phyloP scores from a whole-genome alignment of 2,329 filamentous ascomycete species.

The Daldinia sp. region DNA sequence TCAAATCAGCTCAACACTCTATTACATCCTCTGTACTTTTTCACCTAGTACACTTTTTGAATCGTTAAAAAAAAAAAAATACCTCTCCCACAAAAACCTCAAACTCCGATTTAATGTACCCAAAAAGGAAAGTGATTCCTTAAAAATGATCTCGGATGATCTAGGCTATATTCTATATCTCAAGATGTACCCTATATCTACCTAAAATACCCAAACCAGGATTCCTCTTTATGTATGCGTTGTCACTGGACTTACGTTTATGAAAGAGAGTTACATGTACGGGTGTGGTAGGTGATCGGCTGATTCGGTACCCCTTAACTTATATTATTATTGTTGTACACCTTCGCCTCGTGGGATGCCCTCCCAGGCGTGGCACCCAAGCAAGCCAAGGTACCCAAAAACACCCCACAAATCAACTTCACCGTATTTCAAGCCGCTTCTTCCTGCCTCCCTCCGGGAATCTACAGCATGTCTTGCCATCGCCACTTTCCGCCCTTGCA shows the following conservation, averaged over 20 bases:
- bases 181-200: neutral
- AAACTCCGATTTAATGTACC: conserved; percentile 5
- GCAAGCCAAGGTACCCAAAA: conserved; percentile 6
- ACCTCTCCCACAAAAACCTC: neutral
- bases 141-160: conserved; percentile 9
- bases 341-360: conserved; percentile 29
- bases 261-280: conserved; percentile 10
- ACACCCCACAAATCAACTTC: conserved; percentile 39
- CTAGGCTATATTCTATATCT: conserved; percentile 5
- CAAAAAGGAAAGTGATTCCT: conserved; percentile 4
- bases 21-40: neutral
- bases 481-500: conserved; percentile 36
- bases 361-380: conserved; percentile 26
- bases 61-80: too few relatives aligned
- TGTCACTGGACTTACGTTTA: conserved; percentile 34
- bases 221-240: conserved; percentile 16
- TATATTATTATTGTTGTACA: conserved; percentile 3
- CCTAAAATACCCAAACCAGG: conserved; percentile 12
- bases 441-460: conserved; percentile 1
- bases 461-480: conserved; percentile 18
- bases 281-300: conserved; percentile 32
- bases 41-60: neutral
- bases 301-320: conserved; percentile 22
- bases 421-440: conserved; percentile 28
- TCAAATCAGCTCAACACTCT: neutral